These are phyloP conservation scores for Fusarium sterilihyphosum DNA, from an alignment of 2,329 filamentous ascomycete genomes.

Conservation along the genomic window DNA sequence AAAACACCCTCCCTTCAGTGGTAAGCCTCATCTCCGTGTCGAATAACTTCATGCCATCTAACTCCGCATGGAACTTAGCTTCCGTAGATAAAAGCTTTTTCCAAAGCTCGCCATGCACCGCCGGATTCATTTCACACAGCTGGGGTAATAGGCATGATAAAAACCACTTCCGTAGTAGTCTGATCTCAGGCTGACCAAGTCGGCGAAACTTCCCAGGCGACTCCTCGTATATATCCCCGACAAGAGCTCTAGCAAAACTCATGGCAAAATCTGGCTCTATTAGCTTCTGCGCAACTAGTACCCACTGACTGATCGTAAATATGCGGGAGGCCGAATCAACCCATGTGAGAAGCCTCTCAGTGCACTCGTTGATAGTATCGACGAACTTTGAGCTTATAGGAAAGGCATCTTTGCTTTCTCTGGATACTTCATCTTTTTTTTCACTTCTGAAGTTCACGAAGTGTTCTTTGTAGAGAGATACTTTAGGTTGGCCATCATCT, in stretches of 20 bases:
- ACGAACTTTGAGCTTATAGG: neutral
- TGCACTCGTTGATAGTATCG: accelerated
- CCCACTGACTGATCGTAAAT: neutral
- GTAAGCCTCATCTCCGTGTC: neutral
- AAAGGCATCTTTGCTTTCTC: accelerated
- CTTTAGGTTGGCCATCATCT: neutral
- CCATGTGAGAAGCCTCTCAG: neutral
- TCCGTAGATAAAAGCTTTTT: accelerated
- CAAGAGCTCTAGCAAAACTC: neutral
- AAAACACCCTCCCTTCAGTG: neutral
- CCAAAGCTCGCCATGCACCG: neutral
- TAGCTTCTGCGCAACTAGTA: neutral
- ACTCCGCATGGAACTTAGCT: neutral
- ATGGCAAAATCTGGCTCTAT: neutral
- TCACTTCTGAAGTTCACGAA: neutral
- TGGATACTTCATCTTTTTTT: accelerated
- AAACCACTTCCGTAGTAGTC: neutral
- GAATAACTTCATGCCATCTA: neutral
- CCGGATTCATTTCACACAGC: neutral
- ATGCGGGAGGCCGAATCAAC: neutral
- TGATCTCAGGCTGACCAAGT: neutral
- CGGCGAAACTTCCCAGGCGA: neutral
- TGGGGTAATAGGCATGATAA: neutral
- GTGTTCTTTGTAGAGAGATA: accelerated
- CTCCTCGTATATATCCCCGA: neutral